Conservation (phyloP, 2,329 filamentous ascomycete species). For the Ophiocordyceps robertsii region DNA sequence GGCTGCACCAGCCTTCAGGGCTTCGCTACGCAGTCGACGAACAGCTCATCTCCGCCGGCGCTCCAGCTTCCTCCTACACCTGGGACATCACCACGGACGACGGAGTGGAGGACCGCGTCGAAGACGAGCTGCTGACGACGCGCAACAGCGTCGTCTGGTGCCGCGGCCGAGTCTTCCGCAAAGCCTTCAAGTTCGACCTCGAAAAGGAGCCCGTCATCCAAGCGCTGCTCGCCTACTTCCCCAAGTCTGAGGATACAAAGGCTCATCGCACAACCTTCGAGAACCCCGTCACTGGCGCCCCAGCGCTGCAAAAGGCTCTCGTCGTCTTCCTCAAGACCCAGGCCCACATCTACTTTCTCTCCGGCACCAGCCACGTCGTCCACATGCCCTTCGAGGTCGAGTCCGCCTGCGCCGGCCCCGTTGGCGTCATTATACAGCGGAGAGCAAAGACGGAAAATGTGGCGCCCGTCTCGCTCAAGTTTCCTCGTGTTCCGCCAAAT, state of each 20-base stretch:
- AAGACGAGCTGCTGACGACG: slow-evolving; percentile 74
- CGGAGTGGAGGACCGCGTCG: slow-evolving; percentile 28
- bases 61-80: slow-evolving; percentile 51
- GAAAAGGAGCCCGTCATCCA: slow-evolving; percentile 82
- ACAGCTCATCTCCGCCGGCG: slow-evolving; percentile 56
- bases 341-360: slow-evolving; percentile 83
- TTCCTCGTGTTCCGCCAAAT: slow-evolving; percentile 58
- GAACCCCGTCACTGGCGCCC: slow-evolving; percentile 5
- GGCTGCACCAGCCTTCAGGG: slow-evolving; percentile 77
- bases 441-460: slow-evolving; percentile 45
- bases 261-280: slow-evolving; percentile 3
- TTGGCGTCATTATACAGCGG: slow-evolving; percentile 76
- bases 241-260: slow-evolving; percentile 31
- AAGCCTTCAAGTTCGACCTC: slow-evolving; percentile 72
- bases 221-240: slow-evolving; percentile 75
- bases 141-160: slow-evolving; percentile 76
- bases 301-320: slow-evolving; percentile 49
- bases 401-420: slow-evolving; percentile 66
- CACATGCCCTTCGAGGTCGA: slow-evolving; percentile 94
- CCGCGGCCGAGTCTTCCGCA: slow-evolving; percentile 69
- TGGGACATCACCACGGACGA: slow-evolving; percentile 53
- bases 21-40: slow-evolving; percentile 75
- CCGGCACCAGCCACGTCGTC: slow-evolving; percentile 76
- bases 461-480: slow-evolving; percentile 38
- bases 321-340: slow-evolving; percentile 89